Percentiles rank a stretch among this genome's conserved stretches.
These are phyloP conservation scores for Aspergillus sp. DNA, from an alignment of 2,329 filamentous ascomycete species.

Conservation along the genomic window DNA sequence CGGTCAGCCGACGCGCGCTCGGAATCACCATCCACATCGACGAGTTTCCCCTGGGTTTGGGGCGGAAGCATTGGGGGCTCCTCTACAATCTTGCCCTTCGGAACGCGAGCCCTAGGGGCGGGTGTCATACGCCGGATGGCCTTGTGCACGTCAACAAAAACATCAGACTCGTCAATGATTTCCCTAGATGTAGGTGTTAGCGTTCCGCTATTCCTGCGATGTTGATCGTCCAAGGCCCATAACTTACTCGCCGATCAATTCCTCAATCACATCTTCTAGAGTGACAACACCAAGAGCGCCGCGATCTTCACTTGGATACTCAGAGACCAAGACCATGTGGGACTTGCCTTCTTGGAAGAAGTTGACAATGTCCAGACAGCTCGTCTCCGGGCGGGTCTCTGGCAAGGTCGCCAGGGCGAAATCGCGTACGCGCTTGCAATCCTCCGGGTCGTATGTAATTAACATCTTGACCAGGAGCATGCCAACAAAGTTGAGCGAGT, in stretches of 20 bases:
- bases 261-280: conserved; percentile 96
- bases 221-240: neutral
- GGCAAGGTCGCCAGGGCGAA: conserved; percentile 92
- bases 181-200: conserved; percentile 58
- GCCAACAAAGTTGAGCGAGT: conserved; percentile 83
- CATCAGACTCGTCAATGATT: conserved; percentile 98
- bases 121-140: conserved; percentile 86
- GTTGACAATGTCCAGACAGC: conserved; percentile 97
- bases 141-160: conserved; percentile 97
- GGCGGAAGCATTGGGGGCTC: conserved; percentile 40
- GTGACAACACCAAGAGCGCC: conserved; percentile 93
- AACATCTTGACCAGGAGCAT: conserved; percentile 99
- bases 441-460: conserved; percentile 97
- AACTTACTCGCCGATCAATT: conserved; percentile 92
- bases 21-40: conserved; percentile 48
- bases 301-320: conserved; percentile 83
- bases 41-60: conserved; percentile 35
- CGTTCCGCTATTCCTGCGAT: neutral
- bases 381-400: conserved; percentile 91
- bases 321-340: conserved; percentile 95
- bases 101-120: conserved; percentile 74
- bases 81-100: conserved; percentile 54
- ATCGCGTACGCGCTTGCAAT: conserved; percentile 79
- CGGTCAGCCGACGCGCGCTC: conserved; percentile 18
- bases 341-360: conserved; percentile 99